phyloP scores from a whole-genome alignment of 345 rosid species.

The Arabis hirsuta region DNA sequence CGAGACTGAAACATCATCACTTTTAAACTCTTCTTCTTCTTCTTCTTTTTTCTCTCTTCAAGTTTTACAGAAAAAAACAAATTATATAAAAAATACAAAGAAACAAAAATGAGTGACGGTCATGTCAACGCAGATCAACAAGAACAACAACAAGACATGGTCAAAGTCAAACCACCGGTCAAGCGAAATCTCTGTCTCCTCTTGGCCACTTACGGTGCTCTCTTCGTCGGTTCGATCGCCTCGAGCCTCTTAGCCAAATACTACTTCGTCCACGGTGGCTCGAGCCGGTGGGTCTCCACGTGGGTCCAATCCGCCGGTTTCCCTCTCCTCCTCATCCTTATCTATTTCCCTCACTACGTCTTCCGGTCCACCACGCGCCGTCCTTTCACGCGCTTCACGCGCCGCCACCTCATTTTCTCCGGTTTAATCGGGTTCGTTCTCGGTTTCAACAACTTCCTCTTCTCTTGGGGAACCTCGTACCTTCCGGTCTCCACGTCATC shows the following conservation, averaged over 20 bases:
- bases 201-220: constrained; percentile 50
- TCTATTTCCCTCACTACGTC: constrained; percentile 55
- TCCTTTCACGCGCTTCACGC: constrained; percentile 73
- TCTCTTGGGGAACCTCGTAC: constrained; percentile 88
- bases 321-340: constrained; percentile 71
- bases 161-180: constrained; percentile 26
- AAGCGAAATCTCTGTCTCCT: constrained; percentile 54
- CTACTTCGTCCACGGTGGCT: constrained; percentile 83
- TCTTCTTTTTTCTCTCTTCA: too few species aligned
- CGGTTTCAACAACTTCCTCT: constrained; percentile 84
- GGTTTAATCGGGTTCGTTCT: constrained; percentile 61
- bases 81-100: too few species aligned
- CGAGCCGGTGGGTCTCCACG: constrained; percentile 90
- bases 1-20: too few species aligned
- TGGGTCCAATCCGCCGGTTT: constrained; percentile 93
- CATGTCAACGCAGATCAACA: not conserved
- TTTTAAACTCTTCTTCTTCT: too few species aligned
- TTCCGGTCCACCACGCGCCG: constrained; percentile 64
- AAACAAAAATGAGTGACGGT: too few species aligned
- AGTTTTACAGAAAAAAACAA: too few species aligned
- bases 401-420: constrained; percentile 48
- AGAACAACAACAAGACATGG: constrained; percentile 31
- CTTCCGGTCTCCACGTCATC: constrained; percentile 92
- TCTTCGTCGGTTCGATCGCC: constrained; percentile 72
- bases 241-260: constrained; percentile 74